Conservation (phyloP, 176 grass and related monocot species). For the Oryza glumipatula region DNA sequence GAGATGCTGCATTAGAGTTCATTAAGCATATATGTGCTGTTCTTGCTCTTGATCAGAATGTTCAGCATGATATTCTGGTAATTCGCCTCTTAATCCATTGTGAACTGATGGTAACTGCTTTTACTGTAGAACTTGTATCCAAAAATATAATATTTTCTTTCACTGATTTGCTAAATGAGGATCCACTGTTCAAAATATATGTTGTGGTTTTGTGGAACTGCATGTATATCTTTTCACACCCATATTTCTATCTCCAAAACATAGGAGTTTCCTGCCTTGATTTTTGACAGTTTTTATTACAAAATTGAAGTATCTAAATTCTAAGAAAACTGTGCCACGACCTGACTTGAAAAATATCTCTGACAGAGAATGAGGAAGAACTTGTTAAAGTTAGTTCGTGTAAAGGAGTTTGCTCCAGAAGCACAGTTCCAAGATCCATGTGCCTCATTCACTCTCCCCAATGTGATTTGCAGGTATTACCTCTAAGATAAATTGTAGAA, state of each 20-base stretch:
- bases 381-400: conserved; percentile 81
- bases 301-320: not conserved
- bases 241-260: not conserved
- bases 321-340: not conserved
- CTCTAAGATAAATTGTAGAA: not conserved
- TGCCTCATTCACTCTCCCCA: conserved; percentile 78
- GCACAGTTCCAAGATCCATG: conserved; percentile 80
- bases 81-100: conserved; percentile 34
- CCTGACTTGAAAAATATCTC: conserved; percentile 34
- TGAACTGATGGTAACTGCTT: conserved; percentile 29
- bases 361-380: conserved; percentile 97
- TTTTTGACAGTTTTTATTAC: conserved; percentile 11
- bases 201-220: not conserved
- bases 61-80: conserved; percentile 98
- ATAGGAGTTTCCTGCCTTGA: conserved; percentile 24
- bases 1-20: conserved; percentile 88
- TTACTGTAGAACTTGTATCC: conserved; percentile 15
- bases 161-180: conserved; percentile 20
- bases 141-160: conserved; percentile 11
- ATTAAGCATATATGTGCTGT: conserved; percentile 96
- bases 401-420: conserved; percentile 93
- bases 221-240: conserved; percentile 14
- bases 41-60: conserved; percentile 86
- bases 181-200: conserved; percentile 16
- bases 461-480: conserved; percentile 94